Percentiles rank a stretch among this genome's conserved stretches.
Conservation (phyloP, 83 land plant species). For the Picea mariana region DNA sequence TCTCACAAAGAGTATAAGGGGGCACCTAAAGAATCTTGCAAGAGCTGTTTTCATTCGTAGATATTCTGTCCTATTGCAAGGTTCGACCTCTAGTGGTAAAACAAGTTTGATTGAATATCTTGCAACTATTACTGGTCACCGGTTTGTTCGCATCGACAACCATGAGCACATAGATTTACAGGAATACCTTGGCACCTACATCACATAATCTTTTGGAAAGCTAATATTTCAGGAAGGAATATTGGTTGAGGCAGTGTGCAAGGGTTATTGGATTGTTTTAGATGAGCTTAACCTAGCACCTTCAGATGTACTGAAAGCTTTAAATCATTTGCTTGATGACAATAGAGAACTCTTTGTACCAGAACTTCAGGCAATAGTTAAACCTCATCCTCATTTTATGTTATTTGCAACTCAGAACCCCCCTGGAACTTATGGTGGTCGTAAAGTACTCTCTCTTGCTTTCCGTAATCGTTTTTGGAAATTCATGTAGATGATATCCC, state of each 20-base stretch:
- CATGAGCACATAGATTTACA: constrained; percentile 99
- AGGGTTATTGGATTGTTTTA: constrained; percentile 95
- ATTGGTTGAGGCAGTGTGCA: constrained; percentile 89
- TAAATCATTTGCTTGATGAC: too few relatives aligned
- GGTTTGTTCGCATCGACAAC: constrained; percentile 95
- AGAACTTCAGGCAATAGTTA: too few relatives aligned
- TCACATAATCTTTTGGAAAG: constrained; percentile 76
- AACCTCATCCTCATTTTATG: too few relatives aligned
- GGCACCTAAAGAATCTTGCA: constrained; percentile 78
- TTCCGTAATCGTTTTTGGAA: too few relatives aligned
- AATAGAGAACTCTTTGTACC: too few relatives aligned
- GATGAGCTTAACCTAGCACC: constrained; percentile 98
- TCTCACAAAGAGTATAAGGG: constrained; percentile 65
- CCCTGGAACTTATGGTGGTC: too few relatives aligned
- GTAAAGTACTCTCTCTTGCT: too few relatives aligned
- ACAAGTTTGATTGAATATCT: constrained; percentile 91
- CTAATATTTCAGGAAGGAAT: constrained; percentile 90
- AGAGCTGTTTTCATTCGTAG: constrained; percentile 78
- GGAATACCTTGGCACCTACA: constrained; percentile 91
- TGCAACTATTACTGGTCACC: constrained; percentile 80
- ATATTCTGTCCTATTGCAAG: constrained; percentile 94
- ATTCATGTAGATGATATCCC: too few relatives aligned
- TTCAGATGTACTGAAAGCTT: constrained; percentile 94
- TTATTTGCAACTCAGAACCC: too few relatives aligned
- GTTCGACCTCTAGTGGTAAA: constrained; percentile 99